phyloP scores from a whole-genome alignment of 1,139 yeast genomes.

The Scheffersomyces segobiensis region DNA sequence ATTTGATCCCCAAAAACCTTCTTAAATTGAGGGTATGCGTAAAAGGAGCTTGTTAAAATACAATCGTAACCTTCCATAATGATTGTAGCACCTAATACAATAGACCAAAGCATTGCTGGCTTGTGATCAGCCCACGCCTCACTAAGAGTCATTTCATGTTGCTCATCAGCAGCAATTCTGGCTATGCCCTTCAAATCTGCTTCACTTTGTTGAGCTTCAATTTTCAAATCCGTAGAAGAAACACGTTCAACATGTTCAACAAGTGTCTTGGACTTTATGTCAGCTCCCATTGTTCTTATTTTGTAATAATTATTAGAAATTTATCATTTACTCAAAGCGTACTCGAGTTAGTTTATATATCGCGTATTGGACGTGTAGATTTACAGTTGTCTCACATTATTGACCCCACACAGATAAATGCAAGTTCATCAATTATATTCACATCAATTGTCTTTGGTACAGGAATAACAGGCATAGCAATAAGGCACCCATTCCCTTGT shows the following conservation, averaged over 20 bases:
- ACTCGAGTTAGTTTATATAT: too few species aligned
- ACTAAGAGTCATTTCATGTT: slow-evolving; percentile 17
- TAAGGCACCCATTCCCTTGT: too few species aligned
- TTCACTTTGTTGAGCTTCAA: background rate
- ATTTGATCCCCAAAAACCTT: slow-evolving; percentile 17
- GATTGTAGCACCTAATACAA: slow-evolving; percentile 23
- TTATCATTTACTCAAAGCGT: too few species aligned
- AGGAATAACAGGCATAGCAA: too few species aligned
- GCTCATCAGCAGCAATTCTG: slow-evolving; percentile 19
- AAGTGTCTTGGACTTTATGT: background rate
- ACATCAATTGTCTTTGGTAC: too few species aligned
- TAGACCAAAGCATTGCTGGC: slow-evolving; percentile 23
- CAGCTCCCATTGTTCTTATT: background rate
- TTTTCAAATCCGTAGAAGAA: background rate
- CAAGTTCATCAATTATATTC: too few species aligned
- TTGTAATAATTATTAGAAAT: background rate
- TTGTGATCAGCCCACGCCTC: slow-evolving; percentile 20
- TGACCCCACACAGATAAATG: too few species aligned
- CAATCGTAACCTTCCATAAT: slow-evolving; percentile 27
- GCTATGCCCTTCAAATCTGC: slow-evolving; percentile 9
- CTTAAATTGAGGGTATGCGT: slow-evolving; percentile 24
- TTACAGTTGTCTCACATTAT: too few species aligned
- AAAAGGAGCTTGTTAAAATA: slow-evolving; percentile 19
- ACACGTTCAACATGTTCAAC: background rate
- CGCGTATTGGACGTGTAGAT: too few species aligned